Base-by-base conservation (phyloP, 1,284 basidiomycete species). In the Farysia itapuensis region DNA sequence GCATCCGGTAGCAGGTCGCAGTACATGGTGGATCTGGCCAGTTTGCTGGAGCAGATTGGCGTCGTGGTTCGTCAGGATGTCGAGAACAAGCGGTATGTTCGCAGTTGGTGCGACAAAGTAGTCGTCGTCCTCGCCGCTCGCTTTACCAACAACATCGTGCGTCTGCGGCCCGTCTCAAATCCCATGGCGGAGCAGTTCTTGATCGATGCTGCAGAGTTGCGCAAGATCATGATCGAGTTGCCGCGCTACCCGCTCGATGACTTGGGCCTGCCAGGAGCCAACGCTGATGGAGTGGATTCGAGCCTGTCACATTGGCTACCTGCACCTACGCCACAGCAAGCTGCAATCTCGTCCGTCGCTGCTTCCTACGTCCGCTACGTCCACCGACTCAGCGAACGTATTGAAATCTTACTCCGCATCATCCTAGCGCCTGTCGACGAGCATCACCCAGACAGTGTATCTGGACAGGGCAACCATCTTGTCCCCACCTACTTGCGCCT, bases 91-190 rank as follows among this genome's bases (percentile, higher is more conserved):
- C 47, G 74, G 4, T 73, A 67, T 32, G 64, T 73, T 15, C 50
- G 74, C 20, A 64, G 57, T 36, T 75, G 72, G 70, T 71, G 70
- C 38, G 74, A 75, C 42, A 72, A 65, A 40, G 65, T 71, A 7
- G 70, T 67, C 8, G 51, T 41, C 12, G 45, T 65, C 9, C 39
- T 70, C 32, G 30, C 57, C 11, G 47, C 49, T 5, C 39, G 59
- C 18, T 68, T 74, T 31, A 31, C 53, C 35, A 61, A 70, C 22
- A 48, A 38, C 12, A 22, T 74, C 16, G 64, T 75, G 16, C 43
- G 67, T 6, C 47, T 74, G 30, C 53, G 63, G n/a, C 74, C 74
- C 3, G 20, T 75, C 11, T 43, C 54, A 14, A 40, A 41, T 31
- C 24, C 26, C 8, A 54, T 60, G 39, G 65, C 63, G 4, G 52